Base-by-base conservation (phyloP, 768 basidiomycete genomes). In the Paxillus ammoniavirescens region DNA sequence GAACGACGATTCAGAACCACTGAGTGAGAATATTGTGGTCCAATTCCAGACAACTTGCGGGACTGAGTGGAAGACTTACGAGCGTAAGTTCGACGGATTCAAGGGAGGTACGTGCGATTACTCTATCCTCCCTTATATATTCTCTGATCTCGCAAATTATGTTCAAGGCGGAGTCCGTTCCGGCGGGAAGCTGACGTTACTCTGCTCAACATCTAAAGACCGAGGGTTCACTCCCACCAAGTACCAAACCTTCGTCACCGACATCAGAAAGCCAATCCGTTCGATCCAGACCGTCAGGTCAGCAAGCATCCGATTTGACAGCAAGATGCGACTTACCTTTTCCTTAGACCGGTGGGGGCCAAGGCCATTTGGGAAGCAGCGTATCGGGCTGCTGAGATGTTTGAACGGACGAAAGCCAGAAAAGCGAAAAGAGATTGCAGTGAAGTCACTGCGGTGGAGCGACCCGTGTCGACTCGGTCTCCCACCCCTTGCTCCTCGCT, bases 11-110 rank as follows among this genome's bases (percentile, higher is more conserved):
- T n/a, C 23, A 0, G 3, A 4, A 8, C 40, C 49, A 31, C 46
- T 70, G 51, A 56, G 18, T 43, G 43, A 50, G 8, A 50, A 63
- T 42, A 42, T 64, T 7, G 56, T 72, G 17, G 43, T 72, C 31
- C 61, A 58, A 42, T 63, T 72, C 28, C 17, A 0, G 4, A 50
- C 61, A 21, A 40, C 9, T 5, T 2, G 14, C n/a, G 53, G 48
- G 21, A 5, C 15, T 5, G 15, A 37, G 7, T 63, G 64, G 55
- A 50, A 53, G 8, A 42, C 3, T 14, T 12, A 8, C 23, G 56
- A 65, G n/a, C 26, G 17, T 33, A 54, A 17, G 47, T 60, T 33
- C 17, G 50, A 58, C 45, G 61, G 58, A n/a, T 69, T 70, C 47
- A 31, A 56, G 21, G 56, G 53, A 52, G 71, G 69, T 69, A 30